A percentile compares a stretch with the other conserved stretches of the same genome.
Conservation (phyloP, 2,329 filamentous ascomycete species). For the Massarina eburnea region DNA sequence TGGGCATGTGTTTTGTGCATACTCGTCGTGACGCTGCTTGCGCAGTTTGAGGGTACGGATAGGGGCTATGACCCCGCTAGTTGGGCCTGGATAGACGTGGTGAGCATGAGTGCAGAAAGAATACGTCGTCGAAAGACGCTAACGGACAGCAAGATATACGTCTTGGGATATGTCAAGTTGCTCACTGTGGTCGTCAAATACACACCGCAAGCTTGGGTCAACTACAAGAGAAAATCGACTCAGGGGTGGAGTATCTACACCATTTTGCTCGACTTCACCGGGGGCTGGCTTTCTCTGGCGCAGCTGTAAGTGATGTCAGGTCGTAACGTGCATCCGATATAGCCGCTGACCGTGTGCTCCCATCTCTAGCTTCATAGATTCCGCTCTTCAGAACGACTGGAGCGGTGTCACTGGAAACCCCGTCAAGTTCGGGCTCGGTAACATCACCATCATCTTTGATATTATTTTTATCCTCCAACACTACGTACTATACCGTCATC, state of each 20-base stretch:
- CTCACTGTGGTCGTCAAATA: constrained; percentile 90
- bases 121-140: constrained; percentile 1
- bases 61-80: constrained; percentile 49
- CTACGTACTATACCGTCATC: constrained; percentile 70
- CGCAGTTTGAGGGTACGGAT: constrained; percentile 45
- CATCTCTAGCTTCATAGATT: constrained; percentile 85
- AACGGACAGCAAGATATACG: constrained; percentile 52
- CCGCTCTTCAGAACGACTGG: constrained; percentile 83
- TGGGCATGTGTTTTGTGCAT: constrained; percentile 66
- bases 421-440: constrained; percentile 83
- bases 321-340: no score
- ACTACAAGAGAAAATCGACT: constrained; percentile 83
- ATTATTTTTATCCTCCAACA: constrained; percentile 85
- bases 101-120: constrained; percentile 34
- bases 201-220: constrained; percentile 69
- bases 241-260: constrained; percentile 83
- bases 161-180: constrained; percentile 85
- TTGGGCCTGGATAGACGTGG: constrained; percentile 68
- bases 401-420: constrained; percentile 88
- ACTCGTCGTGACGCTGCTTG: constrained; percentile 50
- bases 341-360: no score
- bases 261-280: constrained; percentile 80
- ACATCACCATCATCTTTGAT: constrained; percentile 85
- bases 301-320: no score
- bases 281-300: constrained; percentile 76